Conservation (phyloP, 2,329 filamentous ascomycete species). For the Colletotrichum tabaci region DNA sequence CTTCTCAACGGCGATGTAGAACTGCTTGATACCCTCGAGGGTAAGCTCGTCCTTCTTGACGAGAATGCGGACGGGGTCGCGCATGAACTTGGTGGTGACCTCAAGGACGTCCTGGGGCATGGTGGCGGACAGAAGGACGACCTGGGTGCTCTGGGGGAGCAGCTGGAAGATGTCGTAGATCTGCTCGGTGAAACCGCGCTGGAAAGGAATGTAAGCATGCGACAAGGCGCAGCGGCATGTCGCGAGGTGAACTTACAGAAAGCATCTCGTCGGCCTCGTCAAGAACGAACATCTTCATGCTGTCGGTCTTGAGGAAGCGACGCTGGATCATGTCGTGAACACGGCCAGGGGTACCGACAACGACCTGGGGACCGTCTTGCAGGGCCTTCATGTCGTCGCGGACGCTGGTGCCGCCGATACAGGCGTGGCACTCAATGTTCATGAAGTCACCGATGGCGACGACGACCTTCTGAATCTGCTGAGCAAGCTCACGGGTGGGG, state of each 20-base stretch:
- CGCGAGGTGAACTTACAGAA: constrained; percentile 71
- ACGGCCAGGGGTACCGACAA: constrained; percentile 98
- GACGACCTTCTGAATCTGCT: constrained; percentile 99
- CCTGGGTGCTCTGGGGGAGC: constrained; percentile 97
- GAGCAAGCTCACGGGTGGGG: constrained; percentile 97
- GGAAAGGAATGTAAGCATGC: constrained; percentile 48
- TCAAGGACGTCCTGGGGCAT: constrained; percentile 99
- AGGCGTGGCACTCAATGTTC: constrained; percentile 99
- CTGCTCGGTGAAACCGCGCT: constrained; percentile 99
- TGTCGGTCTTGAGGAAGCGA: constrained; percentile 94
- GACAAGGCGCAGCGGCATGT: constrained; percentile 43
- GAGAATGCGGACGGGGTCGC: constrained; percentile 97
- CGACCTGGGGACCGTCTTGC: constrained; percentile 94
- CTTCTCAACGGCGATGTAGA: constrained; percentile 99
- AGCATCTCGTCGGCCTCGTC: constrained; percentile 99
- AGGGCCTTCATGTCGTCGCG: constrained; percentile 99
- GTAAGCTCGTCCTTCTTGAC: constrained; percentile 99
- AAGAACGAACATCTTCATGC: constrained; percentile 99
- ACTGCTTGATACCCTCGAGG: constrained; percentile 99
- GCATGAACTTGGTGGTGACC: constrained; percentile 99
- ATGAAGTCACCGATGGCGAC: constrained; percentile 99
- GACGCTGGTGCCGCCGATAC: constrained; percentile 98
- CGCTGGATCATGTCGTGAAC: constrained; percentile 99
- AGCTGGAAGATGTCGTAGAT: constrained; percentile 99
- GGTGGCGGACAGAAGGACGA: constrained; percentile 97